Conservation (phyloP, 1,139 yeast species). For the Pichia sp. region DNA sequence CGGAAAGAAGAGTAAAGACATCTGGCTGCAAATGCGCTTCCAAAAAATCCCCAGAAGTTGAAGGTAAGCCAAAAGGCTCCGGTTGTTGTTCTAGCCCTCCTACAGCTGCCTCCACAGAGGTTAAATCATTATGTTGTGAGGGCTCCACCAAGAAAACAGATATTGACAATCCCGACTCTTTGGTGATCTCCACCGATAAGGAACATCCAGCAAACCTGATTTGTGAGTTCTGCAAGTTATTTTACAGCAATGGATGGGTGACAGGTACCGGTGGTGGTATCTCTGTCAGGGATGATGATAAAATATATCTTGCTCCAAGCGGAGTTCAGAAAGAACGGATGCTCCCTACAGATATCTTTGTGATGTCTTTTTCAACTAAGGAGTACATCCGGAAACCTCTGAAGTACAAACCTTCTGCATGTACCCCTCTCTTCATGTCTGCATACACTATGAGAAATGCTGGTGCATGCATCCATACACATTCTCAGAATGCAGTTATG, state of each 20-base stretch:
- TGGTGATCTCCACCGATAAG: slow-evolving; percentile 44
- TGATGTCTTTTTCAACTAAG: slow-evolving; percentile 51
- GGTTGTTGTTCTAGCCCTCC: neutral
- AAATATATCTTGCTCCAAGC: slow-evolving; percentile 80
- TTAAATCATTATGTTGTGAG: neutral
- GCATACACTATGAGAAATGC: slow-evolving; percentile 68
- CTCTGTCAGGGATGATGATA: slow-evolving; percentile 57
- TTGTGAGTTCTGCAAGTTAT: slow-evolving; percentile 71
- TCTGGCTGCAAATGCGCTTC: neutral
- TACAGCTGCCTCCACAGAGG: too few species aligned
- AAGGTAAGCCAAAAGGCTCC: neutral
- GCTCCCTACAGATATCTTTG: slow-evolving; percentile 76
- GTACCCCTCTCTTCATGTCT: slow-evolving; percentile 82
- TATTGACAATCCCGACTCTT: slow-evolving; percentile 9
- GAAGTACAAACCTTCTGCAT: slow-evolving; percentile 78
- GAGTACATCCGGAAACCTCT: slow-evolving; percentile 57
- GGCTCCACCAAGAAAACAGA: too few species aligned
- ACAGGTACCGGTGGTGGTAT: slow-evolving; percentile 97
- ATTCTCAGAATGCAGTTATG: slow-evolving; percentile 84
- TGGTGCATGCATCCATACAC: slow-evolving; percentile 94
- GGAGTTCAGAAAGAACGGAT: slow-evolving; percentile 93
- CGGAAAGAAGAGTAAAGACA: too few species aligned
- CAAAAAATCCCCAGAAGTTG: neutral
- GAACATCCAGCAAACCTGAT: slow-evolving; percentile 80
- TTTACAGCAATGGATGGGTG: slow-evolving; percentile 84